Evolutionary conservation across 2,329 filamentous ascomycete species (phyloP).

Genomic region (Colletotrichum cordylinicola): DNA sequence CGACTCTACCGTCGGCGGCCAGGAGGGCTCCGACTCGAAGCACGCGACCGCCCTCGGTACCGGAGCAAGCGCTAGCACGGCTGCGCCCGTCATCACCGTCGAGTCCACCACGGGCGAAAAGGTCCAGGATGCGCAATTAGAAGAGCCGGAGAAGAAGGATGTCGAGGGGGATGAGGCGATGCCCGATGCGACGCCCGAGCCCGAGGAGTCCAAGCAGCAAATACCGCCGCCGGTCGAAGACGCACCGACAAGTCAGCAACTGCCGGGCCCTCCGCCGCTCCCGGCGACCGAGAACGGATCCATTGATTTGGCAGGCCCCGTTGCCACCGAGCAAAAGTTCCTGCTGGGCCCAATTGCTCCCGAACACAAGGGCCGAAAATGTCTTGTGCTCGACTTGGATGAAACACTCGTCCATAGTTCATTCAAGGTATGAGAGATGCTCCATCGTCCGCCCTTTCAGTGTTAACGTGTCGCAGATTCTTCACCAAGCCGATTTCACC

Average conservation of each 20-base stretch:
- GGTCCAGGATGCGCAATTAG: conserved; percentile 27
- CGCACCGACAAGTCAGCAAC: conserved; percentile 34
- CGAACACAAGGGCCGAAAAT: conserved; percentile 87
- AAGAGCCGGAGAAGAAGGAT: conserved; percentile 37
- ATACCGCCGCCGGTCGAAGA: conserved; percentile 46
- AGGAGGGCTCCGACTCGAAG: conserved; percentile 52
- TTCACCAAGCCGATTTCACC: conserved; percentile 98
- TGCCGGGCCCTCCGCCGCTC: conserved; percentile 53
- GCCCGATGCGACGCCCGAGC: conserved; percentile 63
- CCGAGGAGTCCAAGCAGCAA: conserved; percentile 46
- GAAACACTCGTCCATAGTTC: conserved; percentile 98
- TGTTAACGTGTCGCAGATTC: conserved; percentile 65
- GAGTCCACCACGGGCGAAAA: conserved; percentile 16
- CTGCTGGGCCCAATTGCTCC: conserved; percentile 83
- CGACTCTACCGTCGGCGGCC: conserved; percentile 46
- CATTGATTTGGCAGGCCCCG: neutral
- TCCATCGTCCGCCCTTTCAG: neutral
- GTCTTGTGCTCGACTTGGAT: conserved; percentile 91
- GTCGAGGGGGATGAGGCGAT: conserved; percentile 71
- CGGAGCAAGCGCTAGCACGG: conserved; percentile 37
- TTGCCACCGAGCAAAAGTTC: conserved; percentile 60
- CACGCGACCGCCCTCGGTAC: conserved; percentile 37
- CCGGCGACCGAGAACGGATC: conserved; percentile 26
- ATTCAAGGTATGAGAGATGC: conserved; percentile 77
- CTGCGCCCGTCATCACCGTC: conserved; percentile 47